Conservation (phyloP, 352 stramenopile species). For the Globisporangium paroecandrum region DNA sequence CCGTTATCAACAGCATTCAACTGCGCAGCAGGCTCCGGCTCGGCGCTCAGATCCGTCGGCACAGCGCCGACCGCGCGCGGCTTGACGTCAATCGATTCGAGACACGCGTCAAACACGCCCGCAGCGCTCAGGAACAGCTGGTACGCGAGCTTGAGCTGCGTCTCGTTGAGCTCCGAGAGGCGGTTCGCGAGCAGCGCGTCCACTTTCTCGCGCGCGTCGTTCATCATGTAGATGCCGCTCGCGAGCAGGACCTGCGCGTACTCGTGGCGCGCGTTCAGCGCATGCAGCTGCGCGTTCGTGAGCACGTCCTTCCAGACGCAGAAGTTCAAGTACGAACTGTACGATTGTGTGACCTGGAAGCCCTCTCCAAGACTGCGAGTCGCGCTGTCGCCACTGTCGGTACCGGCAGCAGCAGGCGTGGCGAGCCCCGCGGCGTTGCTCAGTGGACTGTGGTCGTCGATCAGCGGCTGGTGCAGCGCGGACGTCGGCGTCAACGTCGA, state of each 20-base stretch:
- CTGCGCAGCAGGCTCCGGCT: constrained; percentile 1
- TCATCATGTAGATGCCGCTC: constrained; percentile 40
- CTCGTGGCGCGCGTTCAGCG: constrained; percentile 52
- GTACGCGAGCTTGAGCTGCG: constrained; percentile 67
- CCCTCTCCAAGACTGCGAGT: not conserved
- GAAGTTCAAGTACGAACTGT: constrained; percentile 43
- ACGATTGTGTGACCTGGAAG: not conserved
- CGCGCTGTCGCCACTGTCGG: not conserved
- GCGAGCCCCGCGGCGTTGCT: constrained; percentile 4
- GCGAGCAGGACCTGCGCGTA: constrained; percentile 51
- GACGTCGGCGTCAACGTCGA: constrained; percentile 14
- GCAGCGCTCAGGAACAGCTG: constrained; percentile 58
- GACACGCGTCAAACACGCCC: constrained; percentile 49
- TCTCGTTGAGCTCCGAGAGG: constrained; percentile 47
- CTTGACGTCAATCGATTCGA: constrained; percentile 34
- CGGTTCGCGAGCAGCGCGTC: constrained; percentile 36
- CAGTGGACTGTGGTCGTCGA: constrained; percentile 25
- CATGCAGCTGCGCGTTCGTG: constrained; percentile 36
- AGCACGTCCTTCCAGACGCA: constrained; percentile 59
- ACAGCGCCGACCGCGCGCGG: constrained; percentile 31
- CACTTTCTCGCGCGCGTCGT: constrained; percentile 37
- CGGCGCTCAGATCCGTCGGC: constrained; percentile 28
- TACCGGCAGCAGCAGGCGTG: not conserved
- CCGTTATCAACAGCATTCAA: not conserved
- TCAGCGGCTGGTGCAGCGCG: constrained; percentile 38